A percentile compares a stretch with the other conserved stretches of the same genome.
phyloP scores from a whole-genome alignment of 495 filamentous ascomycete species.

The Xylaria palmicola region DNA sequence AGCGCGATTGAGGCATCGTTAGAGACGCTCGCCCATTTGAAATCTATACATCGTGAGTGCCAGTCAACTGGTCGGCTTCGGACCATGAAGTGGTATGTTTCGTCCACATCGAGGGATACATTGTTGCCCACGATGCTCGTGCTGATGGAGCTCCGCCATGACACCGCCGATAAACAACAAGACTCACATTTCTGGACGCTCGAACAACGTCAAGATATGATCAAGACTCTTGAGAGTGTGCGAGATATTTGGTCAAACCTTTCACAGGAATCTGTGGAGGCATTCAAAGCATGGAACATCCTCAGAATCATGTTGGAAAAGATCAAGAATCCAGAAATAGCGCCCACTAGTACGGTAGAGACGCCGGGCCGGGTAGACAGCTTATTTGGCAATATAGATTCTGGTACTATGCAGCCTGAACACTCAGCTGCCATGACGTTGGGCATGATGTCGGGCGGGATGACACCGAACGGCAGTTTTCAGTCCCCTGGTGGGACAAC shows the following conservation, averaged over 20 bases:
- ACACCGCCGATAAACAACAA: conserved; percentile 35
- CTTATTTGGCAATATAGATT: conserved; percentile 28
- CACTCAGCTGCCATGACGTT: conserved; percentile 80
- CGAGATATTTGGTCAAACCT: conserved; percentile 76
- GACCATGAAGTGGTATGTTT: conserved; percentile 73
- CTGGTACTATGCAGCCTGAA: conserved; percentile 47
- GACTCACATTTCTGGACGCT: conserved; percentile 60
- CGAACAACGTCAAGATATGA: conserved; percentile 74
- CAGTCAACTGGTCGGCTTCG: conserved; percentile 70
- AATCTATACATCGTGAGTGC: conserved; percentile 72
- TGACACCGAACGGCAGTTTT: conserved; percentile 55
- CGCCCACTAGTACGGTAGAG: conserved; percentile 24
- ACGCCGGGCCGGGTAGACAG: conserved; percentile 15
- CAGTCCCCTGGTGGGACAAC: conserved; percentile 40
- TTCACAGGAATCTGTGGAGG: conserved; percentile 77
- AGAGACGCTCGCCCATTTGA: conserved; percentile 71
- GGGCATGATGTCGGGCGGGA: conserved; percentile 70
- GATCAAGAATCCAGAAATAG: conserved; percentile 48
- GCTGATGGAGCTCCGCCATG: conserved; percentile 68
- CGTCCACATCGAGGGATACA: conserved; percentile 77
- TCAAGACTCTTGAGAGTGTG: conserved; percentile 66
- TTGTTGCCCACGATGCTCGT: conserved; percentile 88
- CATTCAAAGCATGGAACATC: conserved; percentile 77
- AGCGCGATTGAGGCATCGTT: conserved; percentile 79
- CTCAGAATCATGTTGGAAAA: conserved; percentile 78